Evolutionary conservation across 2,329 filamentous ascomycete species (phyloP), one percentile per base, ranked within the genome.

Genomic region (Cordyceps militaris): DNA sequence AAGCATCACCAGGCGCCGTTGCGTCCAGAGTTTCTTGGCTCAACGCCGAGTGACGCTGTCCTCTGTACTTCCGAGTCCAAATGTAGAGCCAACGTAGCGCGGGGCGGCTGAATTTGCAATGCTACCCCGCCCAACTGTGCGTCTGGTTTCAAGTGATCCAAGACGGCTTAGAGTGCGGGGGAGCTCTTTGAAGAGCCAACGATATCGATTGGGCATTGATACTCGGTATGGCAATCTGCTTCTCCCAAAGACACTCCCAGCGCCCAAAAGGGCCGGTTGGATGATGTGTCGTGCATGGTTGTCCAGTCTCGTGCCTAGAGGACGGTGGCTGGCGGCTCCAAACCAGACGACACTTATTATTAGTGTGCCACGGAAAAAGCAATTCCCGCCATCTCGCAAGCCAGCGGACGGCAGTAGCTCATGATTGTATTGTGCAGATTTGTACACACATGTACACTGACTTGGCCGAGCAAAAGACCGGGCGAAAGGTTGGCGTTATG

Each of bases 101-200:
- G 14, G 52, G 36, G 52, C 42, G 52, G 52, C 52, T 46, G 52
- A 47, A 28, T 26, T 19, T 26, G 30, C 38, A n/a, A 32, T 55
- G 52, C 21, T 36, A 55, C 40, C 23, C 24, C 28, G 40, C 52
- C 30, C 36, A 43, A 42, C 26, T 23, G 19, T 13, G 9, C 19
- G 14, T 46, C 21, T 55, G 21, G 52, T 44, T 55, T 47, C 52
- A 55, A 38, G 52, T 55, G 14, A 21, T 38, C 30, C 52, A 55
- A 55, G 28, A 55, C 10, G 52, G 52, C 52, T 47, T 55, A 28
- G 52, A 55, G 42, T 21, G 52, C 52, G 40, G 52, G 42, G 42
- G 10, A 47, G 28, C 6, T 36, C 34, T 16, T 44, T 30, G 19
- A 46, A 36, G 4, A 9, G 26, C 26, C 46, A 46, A 46, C 19